Evolutionary conservation across 2,329 filamentous ascomycete species (phyloP).

Genomic region (Remersonia thermophila): DNA sequence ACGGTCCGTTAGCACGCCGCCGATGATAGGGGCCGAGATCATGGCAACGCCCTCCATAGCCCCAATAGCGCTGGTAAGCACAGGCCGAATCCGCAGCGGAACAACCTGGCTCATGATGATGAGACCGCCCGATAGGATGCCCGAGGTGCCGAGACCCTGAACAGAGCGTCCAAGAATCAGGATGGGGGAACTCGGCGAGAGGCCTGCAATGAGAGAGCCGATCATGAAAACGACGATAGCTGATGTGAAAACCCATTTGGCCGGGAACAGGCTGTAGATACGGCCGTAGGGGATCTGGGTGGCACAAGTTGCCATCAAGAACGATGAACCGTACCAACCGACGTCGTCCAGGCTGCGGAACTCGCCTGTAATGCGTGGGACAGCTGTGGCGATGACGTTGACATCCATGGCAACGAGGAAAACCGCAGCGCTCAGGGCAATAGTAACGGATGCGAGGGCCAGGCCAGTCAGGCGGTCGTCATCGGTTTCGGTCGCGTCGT

Average conservation of each 20-base stretch:
- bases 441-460: constrained; percentile 1
- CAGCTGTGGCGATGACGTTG: constrained; percentile 7
- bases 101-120: constrained; percentile 35
- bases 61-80: constrained; percentile 41
- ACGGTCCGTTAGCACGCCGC: neutral
- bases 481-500: too few species aligned
- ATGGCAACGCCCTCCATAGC: constrained; percentile 35
- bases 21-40: neutral
- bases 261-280: constrained; percentile 34
- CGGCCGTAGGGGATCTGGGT: constrained; percentile 35
- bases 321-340: constrained; percentile 37
- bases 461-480: neutral
- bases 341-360: constrained; percentile 33
- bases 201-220: constrained; percentile 23
- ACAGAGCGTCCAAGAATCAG: constrained; percentile 40
- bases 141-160: constrained; percentile 37
- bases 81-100: constrained; percentile 39
- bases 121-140: constrained; percentile 36
- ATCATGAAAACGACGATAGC: constrained; percentile 19
- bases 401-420: constrained; percentile 4
- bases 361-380: constrained; percentile 29
- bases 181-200: constrained; percentile 30
- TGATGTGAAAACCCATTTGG: constrained; percentile 30
- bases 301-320: constrained; percentile 34
- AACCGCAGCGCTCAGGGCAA: constrained; percentile 1